phyloP scores from a whole-genome alignment of 345 rosid genomes.

The Salix brachista region DNA sequence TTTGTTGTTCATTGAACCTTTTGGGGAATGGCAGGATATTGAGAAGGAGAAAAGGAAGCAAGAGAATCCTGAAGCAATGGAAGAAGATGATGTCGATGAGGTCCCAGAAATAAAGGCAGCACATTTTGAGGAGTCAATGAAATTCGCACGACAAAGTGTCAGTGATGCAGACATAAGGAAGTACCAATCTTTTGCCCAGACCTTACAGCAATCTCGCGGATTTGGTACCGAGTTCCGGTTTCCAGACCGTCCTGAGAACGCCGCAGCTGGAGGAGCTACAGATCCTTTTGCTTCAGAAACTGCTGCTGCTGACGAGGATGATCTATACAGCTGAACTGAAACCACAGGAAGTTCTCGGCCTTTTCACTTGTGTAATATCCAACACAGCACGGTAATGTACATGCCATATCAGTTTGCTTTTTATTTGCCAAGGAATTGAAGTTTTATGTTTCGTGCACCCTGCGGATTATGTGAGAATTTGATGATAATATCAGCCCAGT shows the following conservation, averaged over 20 bases:
- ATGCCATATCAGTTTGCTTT: neutral
- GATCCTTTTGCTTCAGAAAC: slow-evolving; percentile 15
- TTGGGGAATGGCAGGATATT: slow-evolving; percentile 25
- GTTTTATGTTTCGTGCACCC: neutral
- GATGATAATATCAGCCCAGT: neutral
- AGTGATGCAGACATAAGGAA: slow-evolving; percentile 34
- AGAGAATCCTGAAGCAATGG: slow-evolving; percentile 36
- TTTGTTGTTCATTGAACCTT: neutral
- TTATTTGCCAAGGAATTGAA: neutral
- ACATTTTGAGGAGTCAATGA: slow-evolving; percentile 38
- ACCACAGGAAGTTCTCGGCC: neutral
- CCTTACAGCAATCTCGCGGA: slow-evolving; percentile 35
- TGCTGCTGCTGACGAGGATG: slow-evolving; percentile 26
- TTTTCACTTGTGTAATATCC: neutral
- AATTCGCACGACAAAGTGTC: slow-evolving; percentile 30
- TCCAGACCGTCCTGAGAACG: slow-evolving; percentile 12
- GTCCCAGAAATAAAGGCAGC: slow-evolving; percentile 27
- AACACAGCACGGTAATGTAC: neutral
- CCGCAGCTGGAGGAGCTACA: slow-evolving; percentile 12
- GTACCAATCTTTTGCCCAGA: slow-evolving; percentile 31
- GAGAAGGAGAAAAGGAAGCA: slow-evolving; percentile 26
- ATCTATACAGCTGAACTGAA: slow-evolving; percentile 23
- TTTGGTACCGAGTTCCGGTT: slow-evolving; percentile 29
- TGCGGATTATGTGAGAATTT: neutral
- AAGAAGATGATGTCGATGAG: slow-evolving; percentile 34